These are phyloP conservation scores for Eimeria acervulina DNA, from an alignment of 169 alveolate genomes.

Conservation along the genomic window DNA sequence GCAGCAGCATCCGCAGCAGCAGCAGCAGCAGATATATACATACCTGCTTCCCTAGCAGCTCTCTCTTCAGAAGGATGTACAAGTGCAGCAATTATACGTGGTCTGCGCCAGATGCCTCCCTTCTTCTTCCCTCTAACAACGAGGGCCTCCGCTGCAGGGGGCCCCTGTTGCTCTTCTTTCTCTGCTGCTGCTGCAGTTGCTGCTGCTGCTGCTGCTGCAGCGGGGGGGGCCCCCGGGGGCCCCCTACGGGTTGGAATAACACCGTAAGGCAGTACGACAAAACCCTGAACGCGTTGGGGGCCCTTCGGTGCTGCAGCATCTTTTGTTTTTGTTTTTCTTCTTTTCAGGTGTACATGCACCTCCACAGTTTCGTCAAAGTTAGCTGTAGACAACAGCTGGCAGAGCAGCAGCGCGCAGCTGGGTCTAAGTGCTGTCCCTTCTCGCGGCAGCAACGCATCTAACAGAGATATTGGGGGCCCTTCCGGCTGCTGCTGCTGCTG, in stretches of 20 bases:
- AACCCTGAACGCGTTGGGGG: slow-evolving; percentile 57
- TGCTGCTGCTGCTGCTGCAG: not conserved
- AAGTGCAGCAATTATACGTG: slow-evolving; percentile 68
- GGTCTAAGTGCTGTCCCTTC: not conserved
- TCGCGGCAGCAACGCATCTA: slow-evolving; percentile 3
- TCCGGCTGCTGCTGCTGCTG: not conserved
- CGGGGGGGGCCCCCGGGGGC: not conserved
- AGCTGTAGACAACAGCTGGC: slow-evolving; percentile 48
- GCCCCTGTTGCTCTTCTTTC: not conserved
- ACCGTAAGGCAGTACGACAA: slow-evolving; percentile 67
- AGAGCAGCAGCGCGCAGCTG: not conserved
- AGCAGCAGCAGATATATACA: too few species aligned
- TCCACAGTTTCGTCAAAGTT: slow-evolving; percentile 52
- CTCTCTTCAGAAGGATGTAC: slow-evolving; percentile 46
- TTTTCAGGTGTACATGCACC: slow-evolving; percentile 76
- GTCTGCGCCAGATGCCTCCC: slow-evolving; percentile 77
- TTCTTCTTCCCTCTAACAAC: slow-evolving; percentile 52
- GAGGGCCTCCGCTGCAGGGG: not conserved
- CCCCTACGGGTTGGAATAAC: not conserved
- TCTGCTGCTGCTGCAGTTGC: not conserved
- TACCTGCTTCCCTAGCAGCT: slow-evolving; percentile 69
- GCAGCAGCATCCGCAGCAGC: too few species aligned
- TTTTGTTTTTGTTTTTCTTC: not conserved
- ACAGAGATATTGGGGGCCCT: not conserved
- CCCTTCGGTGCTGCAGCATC: not conserved